A percentile compares a stretch with the other conserved stretches of the same genome.
phyloP scores from a whole-genome alignment of 495 filamentous ascomycete species.

The Filosporella fistucella region DNA sequence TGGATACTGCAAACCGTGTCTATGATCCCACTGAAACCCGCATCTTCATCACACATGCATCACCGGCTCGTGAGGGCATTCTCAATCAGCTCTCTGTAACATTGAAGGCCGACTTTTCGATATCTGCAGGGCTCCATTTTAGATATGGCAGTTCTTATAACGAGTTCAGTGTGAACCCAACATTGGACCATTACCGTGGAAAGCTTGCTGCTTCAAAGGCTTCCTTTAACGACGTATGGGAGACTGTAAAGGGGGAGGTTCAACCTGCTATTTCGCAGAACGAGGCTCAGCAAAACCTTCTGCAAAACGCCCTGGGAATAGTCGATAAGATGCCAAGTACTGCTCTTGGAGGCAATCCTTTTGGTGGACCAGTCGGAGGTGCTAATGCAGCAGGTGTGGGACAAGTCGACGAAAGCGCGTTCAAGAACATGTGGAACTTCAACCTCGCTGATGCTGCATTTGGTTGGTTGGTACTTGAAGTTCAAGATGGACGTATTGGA shows the following conservation, averaged over 20 bases:
- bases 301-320: slow-evolving; percentile 84
- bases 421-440: slow-evolving; percentile 99
- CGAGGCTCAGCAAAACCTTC: slow-evolving; percentile 82
- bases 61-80: slow-evolving; percentile 92
- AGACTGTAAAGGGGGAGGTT: slow-evolving; percentile 94
- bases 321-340: slow-evolving; percentile 94
- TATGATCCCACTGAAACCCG: slow-evolving; percentile 99
- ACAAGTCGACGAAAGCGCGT: slow-evolving; percentile 95
- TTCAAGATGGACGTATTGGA: slow-evolving; percentile 90
- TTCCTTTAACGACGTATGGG: slow-evolving; percentile 99
- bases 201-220: slow-evolving; percentile 99
- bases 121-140: slow-evolving; percentile 98
- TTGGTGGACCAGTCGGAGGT: slow-evolving; percentile 79
- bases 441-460: slow-evolving; percentile 97
- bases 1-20: slow-evolving; percentile 96
- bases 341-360: slow-evolving; percentile 93
- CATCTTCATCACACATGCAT: slow-evolving; percentile 95
- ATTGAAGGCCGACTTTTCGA: slow-evolving; percentile 96
- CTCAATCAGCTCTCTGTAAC: slow-evolving; percentile 97
- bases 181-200: slow-evolving; percentile 95
- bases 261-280: slow-evolving; percentile 89
- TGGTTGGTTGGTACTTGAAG: slow-evolving; percentile 89
- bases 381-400: slow-evolving; percentile 63
- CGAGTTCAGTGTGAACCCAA: slow-evolving; percentile 98
- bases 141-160: slow-evolving; percentile 99